A percentile compares a stretch with the other conserved stretches of the same genome.
Evolutionary conservation across 345 rosid species (phyloP).

Genomic region (Citrus trifoliata): DNA sequence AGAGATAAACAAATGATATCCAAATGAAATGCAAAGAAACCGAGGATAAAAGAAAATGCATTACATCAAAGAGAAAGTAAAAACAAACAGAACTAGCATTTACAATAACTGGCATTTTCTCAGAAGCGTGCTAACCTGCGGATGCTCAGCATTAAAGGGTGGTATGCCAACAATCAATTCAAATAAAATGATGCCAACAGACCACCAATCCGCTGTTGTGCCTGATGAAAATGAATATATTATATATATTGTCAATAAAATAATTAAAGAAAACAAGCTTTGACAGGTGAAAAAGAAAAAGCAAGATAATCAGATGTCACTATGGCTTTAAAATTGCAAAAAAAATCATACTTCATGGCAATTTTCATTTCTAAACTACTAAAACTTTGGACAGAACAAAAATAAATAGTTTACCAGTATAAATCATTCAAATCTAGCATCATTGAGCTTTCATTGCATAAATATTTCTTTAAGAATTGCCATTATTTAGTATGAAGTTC

Average conservation of each 20-base stretch:
- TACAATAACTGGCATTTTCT: conserved; percentile 5
- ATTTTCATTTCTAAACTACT: neutral
- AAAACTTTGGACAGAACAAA: neutral
- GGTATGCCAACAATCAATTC: conserved; percentile 97
- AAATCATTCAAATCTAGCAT: conserved; percentile 5
- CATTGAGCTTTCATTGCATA: neutral
- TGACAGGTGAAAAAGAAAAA: neutral
- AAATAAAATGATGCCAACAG: conserved; percentile 92
- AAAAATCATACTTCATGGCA: neutral
- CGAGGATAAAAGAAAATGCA: neutral
- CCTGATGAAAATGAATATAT: conserved; percentile 46
- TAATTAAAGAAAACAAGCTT: conserved; percentile 6
- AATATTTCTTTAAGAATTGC: conserved; percentile 7
- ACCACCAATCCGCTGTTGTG: conserved; percentile 99
- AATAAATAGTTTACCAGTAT: neutral
- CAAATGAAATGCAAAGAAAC: neutral
- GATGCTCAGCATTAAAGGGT: conserved; percentile 97
- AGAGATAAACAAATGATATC: neutral
- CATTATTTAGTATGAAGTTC: neutral
- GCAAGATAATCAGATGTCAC: neutral
- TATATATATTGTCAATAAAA: conserved; percentile 10
- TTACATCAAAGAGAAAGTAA: conserved; percentile 1
- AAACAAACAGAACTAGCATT: neutral
- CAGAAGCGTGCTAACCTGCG: conserved; percentile 46
- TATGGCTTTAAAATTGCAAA: neutral